Evolutionary conservation across 495 filamentous ascomycete species (phyloP), one percentile per base, ranked within the genome.

Genomic region (Neurospora cerealis): DNA sequence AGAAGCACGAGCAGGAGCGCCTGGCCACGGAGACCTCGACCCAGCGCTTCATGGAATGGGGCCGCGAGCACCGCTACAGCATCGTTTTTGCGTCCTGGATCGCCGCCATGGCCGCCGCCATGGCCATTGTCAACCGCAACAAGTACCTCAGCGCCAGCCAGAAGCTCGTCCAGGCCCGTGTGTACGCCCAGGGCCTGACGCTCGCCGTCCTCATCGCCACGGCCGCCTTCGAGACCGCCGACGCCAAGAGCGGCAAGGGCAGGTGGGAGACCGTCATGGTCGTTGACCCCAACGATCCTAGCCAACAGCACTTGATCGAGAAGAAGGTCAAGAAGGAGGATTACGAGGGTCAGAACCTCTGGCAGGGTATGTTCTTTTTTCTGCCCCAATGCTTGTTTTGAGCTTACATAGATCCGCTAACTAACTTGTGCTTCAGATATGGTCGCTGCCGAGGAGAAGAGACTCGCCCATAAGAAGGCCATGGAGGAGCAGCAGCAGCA

Each of bases 151-250:
- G 86, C 24, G 88, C 87, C 1, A 81, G 86, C 76, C 96, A 99
- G 88, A 99, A 99, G 86, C 85, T 99, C 36, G 96, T 99, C 24
- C 96, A 99, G 87, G 96, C 96, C 11, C 90, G 96, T 86, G 91
- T 99, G 74, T 98, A 98, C 84, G 96, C 96, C n/a, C 96, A 99
- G 85, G 94, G 94, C 19, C 83, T 97, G 78, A 98, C 96, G 69
- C 83, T 99, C 21, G 93, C 92, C 79, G 93, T 98, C 71, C 83
- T 99, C 74, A 85, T 97, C 77, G 93, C 93, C 39, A 92, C 89
- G 73, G 95, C 96, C 46, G 93, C 89, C 21, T 92, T 98, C 79
- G 96, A 99, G 90, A 91, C 94, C 38, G 88, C 87, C 7, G 96
- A 99, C 81, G 91, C 92, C 72, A 88, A 86, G 74, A 87, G 86